Base-by-base conservation (phyloP, 2,329 filamentous ascomycete species). In the Pyrenochaeta sp. region DNA sequence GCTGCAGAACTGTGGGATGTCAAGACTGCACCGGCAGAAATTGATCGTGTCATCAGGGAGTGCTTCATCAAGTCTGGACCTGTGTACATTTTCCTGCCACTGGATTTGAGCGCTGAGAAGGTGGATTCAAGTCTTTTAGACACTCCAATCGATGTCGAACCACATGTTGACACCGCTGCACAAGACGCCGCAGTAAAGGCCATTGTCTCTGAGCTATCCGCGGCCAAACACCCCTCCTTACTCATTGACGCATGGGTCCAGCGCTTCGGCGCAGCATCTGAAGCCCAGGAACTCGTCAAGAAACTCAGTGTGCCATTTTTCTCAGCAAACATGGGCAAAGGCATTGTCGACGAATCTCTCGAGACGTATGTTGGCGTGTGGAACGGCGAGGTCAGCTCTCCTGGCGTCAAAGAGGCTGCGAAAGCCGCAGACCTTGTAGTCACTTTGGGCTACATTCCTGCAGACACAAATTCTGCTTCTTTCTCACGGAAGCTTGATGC, bases 21-120 rank as follows among this genome's bases (percentile, higher is more conserved):
- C 18, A 57, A 74, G 27, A 75, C 67, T 17, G 77, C 78, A 4
- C 71, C 75, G 1, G 66, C 67, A 33, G 77, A 80, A 56, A 79
- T 80, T 52, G 78, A 80, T 58, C 67, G 77, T 3, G 77, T 78
- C 14, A 69, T 80, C 35, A 56, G 77, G 42, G 77, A 79, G 60
- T 77, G 76, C 61, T 75, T 79, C 49, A 52, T 80, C 37, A 68
- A 78, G 53, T 77, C 71, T 12, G 65, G 69, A 1, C 78, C 78
- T 2, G 78, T 80, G 0, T 80, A 79, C 54, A 77, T 80, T 43
- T 79, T 79, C 59, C 42, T 81, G 1, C 78, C 78, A 0, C 65
- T 79, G 2, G 77, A 81, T 61, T 50, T 79, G 15, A 83, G 63
- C 1, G 54, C 63, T 2, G 73, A 77, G 50, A 48, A 66, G 54